phyloP scores from a whole-genome alignment of 768 basidiomycete genomes.

The Lactarius trivialis region DNA sequence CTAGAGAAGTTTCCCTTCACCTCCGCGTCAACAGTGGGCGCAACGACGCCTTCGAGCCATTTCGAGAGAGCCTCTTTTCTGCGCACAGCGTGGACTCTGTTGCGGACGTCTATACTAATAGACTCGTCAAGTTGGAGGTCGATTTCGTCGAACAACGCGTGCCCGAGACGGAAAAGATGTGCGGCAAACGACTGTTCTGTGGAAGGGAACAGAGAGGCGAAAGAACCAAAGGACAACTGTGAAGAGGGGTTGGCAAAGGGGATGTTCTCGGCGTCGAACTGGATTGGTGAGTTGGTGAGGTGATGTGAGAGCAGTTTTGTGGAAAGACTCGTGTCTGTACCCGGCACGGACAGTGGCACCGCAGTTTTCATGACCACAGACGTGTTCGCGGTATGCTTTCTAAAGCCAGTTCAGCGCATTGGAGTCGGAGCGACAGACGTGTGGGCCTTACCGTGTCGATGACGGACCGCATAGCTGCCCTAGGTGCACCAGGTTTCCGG shows the following conservation, averaged over 20 bases:
- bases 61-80: slow-evolving; percentile 74
- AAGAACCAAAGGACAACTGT: slow-evolving; percentile 70
- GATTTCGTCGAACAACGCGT: slow-evolving; percentile 82
- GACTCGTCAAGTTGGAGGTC: slow-evolving; percentile 52
- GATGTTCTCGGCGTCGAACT: slow-evolving; percentile 58
- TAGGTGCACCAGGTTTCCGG: slow-evolving; percentile 66
- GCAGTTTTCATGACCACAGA: slow-evolving; percentile 50
- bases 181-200: slow-evolving; percentile 72
- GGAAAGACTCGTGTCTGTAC: slow-evolving; percentile 37
- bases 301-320: slow-evolving; percentile 71
- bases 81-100: slow-evolving; percentile 54
- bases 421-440: background rate
- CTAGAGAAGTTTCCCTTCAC: slow-evolving; percentile 44
- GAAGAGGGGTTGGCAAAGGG: slow-evolving; percentile 63
- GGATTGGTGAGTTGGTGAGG: slow-evolving; percentile 63
- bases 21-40: slow-evolving; percentile 65
- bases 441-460: slow-evolving; percentile 41
- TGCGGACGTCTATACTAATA: slow-evolving; percentile 54
- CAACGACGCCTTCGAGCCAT: slow-evolving; percentile 77
- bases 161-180: slow-evolving; percentile 79
- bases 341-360: slow-evolving; percentile 35
- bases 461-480: slow-evolving; percentile 65
- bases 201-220: slow-evolving; percentile 60
- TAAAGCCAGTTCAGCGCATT: slow-evolving; percentile 25
- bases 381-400: slow-evolving; percentile 53